A percentile compares a stretch with the other conserved stretches of the same genome.
These are phyloP conservation scores for Penicillium expansum DNA, from an alignment of 2,329 filamentous ascomycete species.

Conservation along the genomic window DNA sequence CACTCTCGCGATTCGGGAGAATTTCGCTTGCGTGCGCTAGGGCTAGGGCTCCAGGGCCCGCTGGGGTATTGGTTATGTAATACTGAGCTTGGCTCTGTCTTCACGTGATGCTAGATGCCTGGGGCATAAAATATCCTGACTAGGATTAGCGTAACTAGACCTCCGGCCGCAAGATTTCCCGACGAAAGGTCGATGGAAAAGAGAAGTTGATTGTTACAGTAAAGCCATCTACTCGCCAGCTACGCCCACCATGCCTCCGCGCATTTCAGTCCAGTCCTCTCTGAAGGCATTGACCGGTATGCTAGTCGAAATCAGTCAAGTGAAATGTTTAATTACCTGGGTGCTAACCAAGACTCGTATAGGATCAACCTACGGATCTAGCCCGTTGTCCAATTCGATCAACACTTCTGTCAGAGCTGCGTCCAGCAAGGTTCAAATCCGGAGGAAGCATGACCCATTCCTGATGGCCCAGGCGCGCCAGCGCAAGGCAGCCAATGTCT, in stretches of 20 bases:
- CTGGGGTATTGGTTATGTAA: neutral
- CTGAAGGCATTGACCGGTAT: constrained; percentile 61
- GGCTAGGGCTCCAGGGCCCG: constrained; percentile 32
- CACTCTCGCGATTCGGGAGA: constrained; percentile 28
- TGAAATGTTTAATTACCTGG: neutral
- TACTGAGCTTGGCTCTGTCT: neutral
- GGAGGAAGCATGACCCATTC: constrained; percentile 74
- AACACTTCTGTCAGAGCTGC: constrained; percentile 61
- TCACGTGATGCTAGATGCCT: neutral
- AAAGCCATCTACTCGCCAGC: constrained; percentile 1
- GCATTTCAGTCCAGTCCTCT: constrained; percentile 61
- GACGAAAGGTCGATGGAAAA: constrained; percentile 24
- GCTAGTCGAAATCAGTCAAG: constrained; percentile 22
- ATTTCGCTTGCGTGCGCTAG: constrained; percentile 42
- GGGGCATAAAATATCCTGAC: neutral
- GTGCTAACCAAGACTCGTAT: constrained; percentile 11
- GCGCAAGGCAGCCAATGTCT: constrained; percentile 77
- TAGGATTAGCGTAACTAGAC: constrained; percentile 25
- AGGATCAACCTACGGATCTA: constrained; percentile 33
- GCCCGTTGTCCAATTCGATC: constrained; percentile 53
- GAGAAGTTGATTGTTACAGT: constrained; percentile 13
- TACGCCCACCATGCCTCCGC: constrained; percentile 60
- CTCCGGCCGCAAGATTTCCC: constrained; percentile 34
- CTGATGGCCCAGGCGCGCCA: constrained; percentile 75
- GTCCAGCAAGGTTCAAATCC: constrained; percentile 62